phyloP scores from a whole-genome alignment of 306 rosid genomes.

The Prunus campanulata region DNA sequence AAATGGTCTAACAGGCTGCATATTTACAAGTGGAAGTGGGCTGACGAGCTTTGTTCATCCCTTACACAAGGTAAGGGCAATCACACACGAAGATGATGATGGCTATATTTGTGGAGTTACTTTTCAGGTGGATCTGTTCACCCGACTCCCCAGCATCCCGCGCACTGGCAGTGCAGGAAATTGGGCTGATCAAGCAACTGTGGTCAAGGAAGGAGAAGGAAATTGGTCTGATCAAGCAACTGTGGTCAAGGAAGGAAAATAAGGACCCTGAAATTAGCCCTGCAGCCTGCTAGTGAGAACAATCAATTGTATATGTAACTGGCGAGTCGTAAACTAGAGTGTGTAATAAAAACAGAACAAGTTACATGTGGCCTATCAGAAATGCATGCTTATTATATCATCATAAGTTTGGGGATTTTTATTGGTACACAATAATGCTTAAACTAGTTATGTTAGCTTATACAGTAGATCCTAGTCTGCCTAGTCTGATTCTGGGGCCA shows the following conservation, averaged over 20 bases:
- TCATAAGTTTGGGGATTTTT: not conserved
- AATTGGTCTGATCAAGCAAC: conserved; percentile 15
- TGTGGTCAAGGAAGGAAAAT: conserved; percentile 25
- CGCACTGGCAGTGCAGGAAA: conserved; percentile 55
- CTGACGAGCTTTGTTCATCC: conserved; percentile 61
- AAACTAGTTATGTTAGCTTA: not conserved
- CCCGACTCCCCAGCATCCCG: conserved; percentile 51
- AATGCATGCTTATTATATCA: not conserved
- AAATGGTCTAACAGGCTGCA: conserved; percentile 45
- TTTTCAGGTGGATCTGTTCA: conserved; percentile 56
- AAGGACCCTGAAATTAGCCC: not conserved
- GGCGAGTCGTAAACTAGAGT: not conserved
- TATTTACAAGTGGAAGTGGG: conserved; percentile 54
- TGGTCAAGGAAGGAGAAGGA: conserved; percentile 24
- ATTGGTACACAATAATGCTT: not conserved
- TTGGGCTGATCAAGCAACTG: conserved; percentile 43
- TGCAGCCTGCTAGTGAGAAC: not conserved
- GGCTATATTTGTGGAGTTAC: conserved; percentile 46
- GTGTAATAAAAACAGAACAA: not conserved
- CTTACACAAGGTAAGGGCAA: conserved; percentile 46
- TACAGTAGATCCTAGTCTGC: not conserved
- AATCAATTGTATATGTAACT: not conserved
- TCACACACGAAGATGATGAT: conserved; percentile 35
- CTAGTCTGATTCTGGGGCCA: not conserved
- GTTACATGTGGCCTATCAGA: not conserved